Conservation (phyloP, 495 filamentous ascomycete species). For the Daldinia decipiens region DNA sequence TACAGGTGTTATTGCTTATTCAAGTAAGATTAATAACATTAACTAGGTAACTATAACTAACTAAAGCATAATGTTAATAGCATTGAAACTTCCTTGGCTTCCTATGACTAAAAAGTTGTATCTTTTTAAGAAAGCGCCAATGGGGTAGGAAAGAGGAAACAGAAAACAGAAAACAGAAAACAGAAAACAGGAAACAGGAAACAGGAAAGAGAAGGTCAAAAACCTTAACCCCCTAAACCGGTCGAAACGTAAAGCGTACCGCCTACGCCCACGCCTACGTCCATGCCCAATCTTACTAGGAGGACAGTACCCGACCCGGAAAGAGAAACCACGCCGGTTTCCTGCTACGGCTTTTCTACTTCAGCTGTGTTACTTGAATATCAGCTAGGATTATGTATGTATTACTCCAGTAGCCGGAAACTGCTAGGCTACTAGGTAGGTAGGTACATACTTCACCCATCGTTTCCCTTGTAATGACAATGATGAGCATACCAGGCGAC, state of each 20-base stretch:
- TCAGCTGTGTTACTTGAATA: slow-evolving; percentile 7
- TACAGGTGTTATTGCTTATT: neutral
- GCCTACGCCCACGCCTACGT: neutral
- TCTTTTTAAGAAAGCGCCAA: neutral
- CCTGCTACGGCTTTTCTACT: slow-evolving; percentile 5
- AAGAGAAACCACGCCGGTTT: slow-evolving; percentile 1
- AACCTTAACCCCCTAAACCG: neutral
- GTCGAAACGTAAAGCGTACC: slow-evolving; percentile 1
- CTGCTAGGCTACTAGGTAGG: neutral
- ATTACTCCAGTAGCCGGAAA: neutral
- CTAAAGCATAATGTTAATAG: neutral
- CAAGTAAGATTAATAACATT: neutral
- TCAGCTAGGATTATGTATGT: slow-evolving; percentile 6
- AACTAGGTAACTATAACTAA: too few relatives aligned
- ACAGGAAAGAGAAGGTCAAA: neutral
- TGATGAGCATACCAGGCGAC: slow-evolving; percentile 6
- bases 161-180: neutral
- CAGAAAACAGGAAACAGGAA: neutral
- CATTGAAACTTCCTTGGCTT: neutral
- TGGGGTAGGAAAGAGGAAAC: neutral
- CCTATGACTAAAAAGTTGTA: neutral
- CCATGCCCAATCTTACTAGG: slow-evolving; percentile 7
- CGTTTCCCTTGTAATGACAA: slow-evolving; percentile 10
- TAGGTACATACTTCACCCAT: slow-evolving; percentile 5
- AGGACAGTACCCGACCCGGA: slow-evolving; percentile 2